Evolutionary conservation across 331 rosid genomes (phyloP), one percentile per base, ranked within the genome.

Genomic region (Prunus yedoensis): DNA sequence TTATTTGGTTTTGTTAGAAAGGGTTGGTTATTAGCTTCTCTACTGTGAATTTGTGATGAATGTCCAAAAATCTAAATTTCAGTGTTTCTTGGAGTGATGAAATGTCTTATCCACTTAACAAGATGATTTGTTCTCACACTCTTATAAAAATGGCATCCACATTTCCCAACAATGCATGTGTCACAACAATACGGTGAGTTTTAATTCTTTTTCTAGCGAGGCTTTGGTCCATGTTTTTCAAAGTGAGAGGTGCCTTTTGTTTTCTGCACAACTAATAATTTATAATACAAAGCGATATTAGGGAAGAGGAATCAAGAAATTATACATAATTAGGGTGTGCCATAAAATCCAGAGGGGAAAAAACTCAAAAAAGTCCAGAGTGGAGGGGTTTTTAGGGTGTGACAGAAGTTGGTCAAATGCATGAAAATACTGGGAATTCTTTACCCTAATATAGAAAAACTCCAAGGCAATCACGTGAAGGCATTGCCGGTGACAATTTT

Each of bases 51-150:
- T 60, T 10, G 20, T 56, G 10, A 59, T 63, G 10, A 10, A 30
- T 79, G 81, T 79, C 86, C 83, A 78, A 78, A 74, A 67, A 12
- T 85, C 80, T 91, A 82, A 90, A 90, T 83, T 92, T 92, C 89
- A 88, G 97, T 80, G 91, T 87, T 73, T 81, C 92, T 92, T 83
- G 89, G 85, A 88, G 84, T 87, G 84, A 87, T 87, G 80, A 78
- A 88, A 80, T 85, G 71, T 89, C 91, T 75, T 86, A 68, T 82
- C 87, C 70, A 28, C 78, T 73, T 87, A 88, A 85, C 86, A 80
- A 85, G 79, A 83, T 82, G 13, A 73, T 79, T 84, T 87, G 87
- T 82, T 85, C 73, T 72, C 69, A 50, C 76, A 76, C 68, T 8
- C 60, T 77, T 77, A 82, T 60, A 70, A 61, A 20, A 78, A 45